Conservation (phyloP, 2,329 filamentous ascomycete genomes). For the Hymenoscyphus repandus region DNA sequence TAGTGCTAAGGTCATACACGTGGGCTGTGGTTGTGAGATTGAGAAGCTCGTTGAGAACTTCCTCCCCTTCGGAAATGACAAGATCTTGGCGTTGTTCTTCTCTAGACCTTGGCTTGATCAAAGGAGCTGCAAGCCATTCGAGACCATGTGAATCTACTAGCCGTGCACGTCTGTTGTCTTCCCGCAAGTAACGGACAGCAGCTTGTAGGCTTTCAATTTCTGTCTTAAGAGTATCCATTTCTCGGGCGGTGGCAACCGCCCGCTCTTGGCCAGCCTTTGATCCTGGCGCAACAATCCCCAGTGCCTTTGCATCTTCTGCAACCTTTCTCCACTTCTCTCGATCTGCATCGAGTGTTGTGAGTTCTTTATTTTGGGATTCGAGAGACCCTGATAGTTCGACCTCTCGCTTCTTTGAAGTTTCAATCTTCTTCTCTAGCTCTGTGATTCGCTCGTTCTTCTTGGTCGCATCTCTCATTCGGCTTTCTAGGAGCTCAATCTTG, state of each 20-base stretch:
- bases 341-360: conserved; percentile 58
- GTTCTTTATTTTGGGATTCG: conserved; percentile 62
- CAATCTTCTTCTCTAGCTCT: conserved; percentile 57
- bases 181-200: conserved; percentile 61
- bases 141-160: conserved; percentile 49
- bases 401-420: conserved; percentile 45
- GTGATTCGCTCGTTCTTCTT: conserved; percentile 68
- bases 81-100: conserved; percentile 45
- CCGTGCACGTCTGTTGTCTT: conserved; percentile 60
- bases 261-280: conserved; percentile 58
- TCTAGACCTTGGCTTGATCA: conserved; percentile 39
- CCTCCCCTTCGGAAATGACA: conserved; percentile 56
- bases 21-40: conserved; percentile 51
- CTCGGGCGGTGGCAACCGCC: conserved; percentile 63
- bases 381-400: conserved; percentile 56
- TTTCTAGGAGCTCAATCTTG: conserved; percentile 88
- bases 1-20: conserved; percentile 52
- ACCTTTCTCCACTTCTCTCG: conserved; percentile 68
- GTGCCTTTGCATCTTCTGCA: conserved; percentile 56
- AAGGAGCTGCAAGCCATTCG: conserved; percentile 61
- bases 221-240: conserved; percentile 66
- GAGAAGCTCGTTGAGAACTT: conserved; percentile 60
- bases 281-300: conserved; percentile 41
- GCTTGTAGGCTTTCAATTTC: conserved; percentile 62
- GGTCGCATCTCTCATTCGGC: conserved; percentile 76